phyloP scores from a whole-genome alignment of 1,139 yeast species.

The Suhomyces kunorum region DNA sequence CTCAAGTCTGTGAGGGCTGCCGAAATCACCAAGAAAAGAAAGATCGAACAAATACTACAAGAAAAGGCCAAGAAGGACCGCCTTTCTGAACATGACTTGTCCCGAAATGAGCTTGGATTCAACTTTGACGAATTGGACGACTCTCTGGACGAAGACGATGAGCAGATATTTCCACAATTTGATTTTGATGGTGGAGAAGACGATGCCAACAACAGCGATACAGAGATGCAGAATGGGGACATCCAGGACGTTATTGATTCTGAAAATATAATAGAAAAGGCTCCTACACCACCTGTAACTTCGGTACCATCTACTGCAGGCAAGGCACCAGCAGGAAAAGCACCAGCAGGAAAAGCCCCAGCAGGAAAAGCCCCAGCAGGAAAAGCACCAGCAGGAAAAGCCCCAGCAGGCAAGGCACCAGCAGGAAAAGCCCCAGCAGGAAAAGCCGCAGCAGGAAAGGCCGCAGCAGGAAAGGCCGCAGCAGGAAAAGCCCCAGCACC shows the following conservation, averaged over 20 bases:
- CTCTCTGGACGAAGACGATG: slow-evolving; percentile 26
- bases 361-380: background rate
- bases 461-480: slow-evolving; percentile 1
- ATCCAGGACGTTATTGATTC: background rate
- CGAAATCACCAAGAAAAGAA: slow-evolving; percentile 24
- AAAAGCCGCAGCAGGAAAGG: background rate
- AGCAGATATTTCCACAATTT: slow-evolving; percentile 19
- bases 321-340: background rate
- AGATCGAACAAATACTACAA: slow-evolving; percentile 23
- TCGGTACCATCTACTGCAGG: background rate
- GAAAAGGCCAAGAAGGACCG: slow-evolving; percentile 27
- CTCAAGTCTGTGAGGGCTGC: slow-evolving; percentile 39
- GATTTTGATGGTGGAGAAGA: slow-evolving; percentile 13
- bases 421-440: slow-evolving; percentile 1
- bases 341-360: background rate
- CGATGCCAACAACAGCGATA: background rate
- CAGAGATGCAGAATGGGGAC: background rate
- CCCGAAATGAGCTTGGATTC: slow-evolving; percentile 33
- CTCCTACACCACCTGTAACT: background rate
- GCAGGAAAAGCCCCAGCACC: background rate
- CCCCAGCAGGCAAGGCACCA: background rate
- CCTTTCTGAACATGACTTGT: slow-evolving; percentile 21
- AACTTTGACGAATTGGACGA: slow-evolving; percentile 28
- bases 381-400: background rate
- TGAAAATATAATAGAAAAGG: too few species aligned